Base-by-base conservation (phyloP, 176 grass and related monocot genomes). In the Aegilops umbellulata region DNA sequence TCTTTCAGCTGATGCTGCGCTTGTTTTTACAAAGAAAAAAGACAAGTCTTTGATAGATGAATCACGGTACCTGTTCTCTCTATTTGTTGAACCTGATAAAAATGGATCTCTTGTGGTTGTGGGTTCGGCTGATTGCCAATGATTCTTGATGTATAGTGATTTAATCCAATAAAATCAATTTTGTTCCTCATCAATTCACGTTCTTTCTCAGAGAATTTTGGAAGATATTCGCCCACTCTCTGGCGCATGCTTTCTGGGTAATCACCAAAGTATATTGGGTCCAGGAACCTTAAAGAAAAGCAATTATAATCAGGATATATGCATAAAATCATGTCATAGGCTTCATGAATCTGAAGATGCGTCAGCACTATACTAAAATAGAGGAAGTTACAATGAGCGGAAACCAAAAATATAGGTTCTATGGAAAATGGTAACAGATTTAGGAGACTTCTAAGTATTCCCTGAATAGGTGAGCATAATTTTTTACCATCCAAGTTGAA, bases 401-500 rank as follows among this genome's bases (percentile, higher is more conserved):
- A 70, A 35, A 82, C 26, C 36, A 71, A 69, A 69, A 55, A 69
- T 34, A 44, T 53, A 34, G 2, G 44, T 68, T 82, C 3, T 32
- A 82, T 2, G 41, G 13, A 49, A 26, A 29, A 83, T 34, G 0
- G 74, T 60, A 75, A 83, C 5, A 55, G 19, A 75, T 27, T 42
- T 29, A 70, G 7, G 47, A 24, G 83, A 24, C 29, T 60, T 34
- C 7, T 27, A 10, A 7, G 8, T 74, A 4, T 30, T 68, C 13
- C 16, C 67, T 72, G 55, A 55, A 41, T 58, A 82, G 16, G 72
- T 29, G 31, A 63, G 35, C 7, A 82, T 30, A 23, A 49, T 64
- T 82, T 36, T 36, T 44, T 92, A 99, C 97, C 97, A 99, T 90
- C 97, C 97, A 83, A 99, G 82, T 65, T 99, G 97, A 93, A 99